phyloP scores from a whole-genome alignment of 495 filamentous ascomycete genomes.

The Penicillium flavigenum region DNA sequence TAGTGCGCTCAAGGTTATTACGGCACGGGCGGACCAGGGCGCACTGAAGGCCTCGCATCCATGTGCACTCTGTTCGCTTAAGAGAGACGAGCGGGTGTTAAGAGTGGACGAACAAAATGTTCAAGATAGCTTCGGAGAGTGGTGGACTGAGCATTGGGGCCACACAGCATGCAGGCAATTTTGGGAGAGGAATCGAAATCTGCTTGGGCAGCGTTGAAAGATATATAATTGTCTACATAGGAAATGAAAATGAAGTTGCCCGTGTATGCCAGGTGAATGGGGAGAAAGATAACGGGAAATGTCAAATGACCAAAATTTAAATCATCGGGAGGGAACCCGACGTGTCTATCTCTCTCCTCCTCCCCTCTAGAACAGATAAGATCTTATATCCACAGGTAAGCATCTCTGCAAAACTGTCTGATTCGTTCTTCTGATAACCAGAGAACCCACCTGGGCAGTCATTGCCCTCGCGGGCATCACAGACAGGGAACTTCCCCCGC shows the following conservation, averaged over 20 bases:
- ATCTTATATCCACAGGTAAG: background rate
- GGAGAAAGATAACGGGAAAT: background rate
- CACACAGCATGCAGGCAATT: conserved; percentile 78
- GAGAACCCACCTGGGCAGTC: background rate
- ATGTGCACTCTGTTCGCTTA: conserved; percentile 88
- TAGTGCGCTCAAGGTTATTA: conserved; percentile 58
- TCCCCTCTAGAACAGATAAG: background rate
- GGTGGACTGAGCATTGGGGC: conserved; percentile 92
- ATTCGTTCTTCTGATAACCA: background rate
- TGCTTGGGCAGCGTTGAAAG: conserved; percentile 61
- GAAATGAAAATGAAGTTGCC: background rate
- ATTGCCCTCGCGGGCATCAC: background rate
- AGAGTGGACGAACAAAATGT: conserved; percentile 69
- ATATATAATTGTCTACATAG: too few relatives aligned
- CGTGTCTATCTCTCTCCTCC: background rate
- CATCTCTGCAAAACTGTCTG: background rate
- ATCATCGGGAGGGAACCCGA: conserved; percentile 7
- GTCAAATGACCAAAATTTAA: background rate
- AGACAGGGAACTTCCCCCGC: conserved; percentile 3
- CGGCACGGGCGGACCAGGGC: conserved; percentile 48
- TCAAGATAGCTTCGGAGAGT: conserved; percentile 89
- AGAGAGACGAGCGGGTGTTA: conserved; percentile 75
- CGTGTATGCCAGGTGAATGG: too few relatives aligned
- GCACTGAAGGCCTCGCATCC: conserved; percentile 67
- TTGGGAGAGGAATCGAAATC: conserved; percentile 72